Evolutionary conservation across 1,284 basidiomycete genomes (phyloP), one percentile per base, ranked within the genome.

Genomic region (Apiotrichum akiyoshidainum): DNA sequence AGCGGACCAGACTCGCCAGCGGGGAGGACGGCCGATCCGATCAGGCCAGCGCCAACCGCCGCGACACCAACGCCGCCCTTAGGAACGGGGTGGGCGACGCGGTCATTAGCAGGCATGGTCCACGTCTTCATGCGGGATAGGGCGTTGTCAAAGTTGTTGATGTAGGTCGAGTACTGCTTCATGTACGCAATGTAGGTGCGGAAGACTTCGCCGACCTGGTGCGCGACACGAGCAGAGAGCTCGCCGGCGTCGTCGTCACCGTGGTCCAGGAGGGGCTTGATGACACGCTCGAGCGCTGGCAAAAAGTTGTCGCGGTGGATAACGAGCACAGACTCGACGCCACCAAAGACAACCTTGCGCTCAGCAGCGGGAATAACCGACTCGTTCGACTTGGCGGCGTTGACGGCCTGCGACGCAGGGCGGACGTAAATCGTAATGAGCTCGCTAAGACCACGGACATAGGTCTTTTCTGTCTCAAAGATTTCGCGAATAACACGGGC

Each of bases 111-210:
- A 0, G 33, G 5, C 10, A 35, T n/a, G 21, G 85, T 83, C 93
- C 93, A 97, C 56, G 85, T 83, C 74, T 87, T 88, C 70, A 96
- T 86, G 52, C 92, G 85, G 63, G 90, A 85, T 16, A 93, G 84
- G 3, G 92, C 89, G 70, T 88, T 90, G 75, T 96, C 92, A 75
- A 95, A 95, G 74, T 94, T 92, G 78, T 94, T 96, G 82, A 95
- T 95, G 75, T 95, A 97, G 42, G 88, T 89, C 50, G 91, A 93
- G 77, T 97, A 97, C 87, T 97, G 92, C 79, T 84, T 91, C 90
- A 97, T 91, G 81, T 95, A 95, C 10, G 92, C 91, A 42, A 91
- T 90, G 76, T 97, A 92, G 51, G 87, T 89, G 61, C 88, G 81
- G 78, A 99, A 99, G 44, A 90, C 92, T 61, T 88, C 85, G 9